Evolutionary conservation across 306 rosid genomes (phyloP), one percentile per base, ranked within the genome.

Genomic region (Pyrus pyrifolia): DNA sequence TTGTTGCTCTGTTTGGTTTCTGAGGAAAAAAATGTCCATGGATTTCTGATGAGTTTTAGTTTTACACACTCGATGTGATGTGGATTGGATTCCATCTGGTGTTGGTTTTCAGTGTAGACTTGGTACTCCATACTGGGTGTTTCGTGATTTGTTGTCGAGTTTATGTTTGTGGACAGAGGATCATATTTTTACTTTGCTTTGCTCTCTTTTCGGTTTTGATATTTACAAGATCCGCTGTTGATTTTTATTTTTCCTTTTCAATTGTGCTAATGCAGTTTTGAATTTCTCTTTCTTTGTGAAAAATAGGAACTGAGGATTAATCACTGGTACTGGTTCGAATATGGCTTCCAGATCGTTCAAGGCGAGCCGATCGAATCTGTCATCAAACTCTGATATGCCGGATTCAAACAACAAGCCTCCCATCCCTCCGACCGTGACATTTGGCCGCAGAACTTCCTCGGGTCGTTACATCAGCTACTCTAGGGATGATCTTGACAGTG

Each of bases 401-500:
- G 98, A 93, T 62, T 85, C 61, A 62, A 75, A 58, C 60, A 81
- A 63, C 70, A 88, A 85, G 87, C 95, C 97, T 68, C 97, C 95
- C 45, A 62, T 92, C 57, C 94, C 94, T 71, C 95, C 98, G 23
- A 75, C 88, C 2, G 93, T 94, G 46, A 90, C 93, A 60, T 92
- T 92, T 63, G 96, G 84, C 62, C 76, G 98, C 78, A 87, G 98
- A 82, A 91, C 98, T 65, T 80, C 97, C 19, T 91, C 97, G 0
- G 98, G 98, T 72, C 96, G 98, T 63, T 90, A 91, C 72, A 64
- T 87, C 70, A 94, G 86, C 87, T 91, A 94, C 90, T 91, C 98
- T 0, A 90, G 96, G 78, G 96, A 94, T 87, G 96, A 90, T 84
- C 97, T 94, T 29, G 98, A 94, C 73, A 94, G 98, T 75, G 98